Evolutionary conservation across 108 stramenopile species (phyloP).

Genomic region (Cyclotella cryptica): DNA sequence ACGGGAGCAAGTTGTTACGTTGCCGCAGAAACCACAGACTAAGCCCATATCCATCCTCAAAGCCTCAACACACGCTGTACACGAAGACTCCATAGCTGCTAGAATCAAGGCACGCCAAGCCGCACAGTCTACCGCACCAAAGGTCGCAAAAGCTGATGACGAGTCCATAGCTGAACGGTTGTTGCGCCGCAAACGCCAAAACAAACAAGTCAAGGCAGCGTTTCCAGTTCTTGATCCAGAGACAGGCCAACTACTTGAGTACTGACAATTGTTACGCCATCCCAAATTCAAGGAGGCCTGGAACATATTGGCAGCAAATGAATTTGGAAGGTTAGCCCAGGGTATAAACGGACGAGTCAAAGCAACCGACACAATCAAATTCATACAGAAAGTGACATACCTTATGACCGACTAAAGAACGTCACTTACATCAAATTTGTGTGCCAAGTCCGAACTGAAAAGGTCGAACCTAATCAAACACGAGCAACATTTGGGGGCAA

Average conservation of each 20-base stretch:
- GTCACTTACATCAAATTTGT: constrained; percentile 18
- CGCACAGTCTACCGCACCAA: not conserved
- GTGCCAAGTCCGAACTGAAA: not conserved
- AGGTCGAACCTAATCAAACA: not conserved
- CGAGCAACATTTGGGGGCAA: constrained; percentile 29
- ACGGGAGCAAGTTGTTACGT: not conserved
- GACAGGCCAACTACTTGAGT: constrained; percentile 19
- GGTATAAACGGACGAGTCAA: constrained; percentile 7
- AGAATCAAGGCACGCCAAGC: constrained; percentile 7
- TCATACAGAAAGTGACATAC: constrained; percentile 39
- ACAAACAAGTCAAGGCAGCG: not conserved
- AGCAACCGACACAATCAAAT: constrained; percentile 41
- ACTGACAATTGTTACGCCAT: constrained; percentile 4
- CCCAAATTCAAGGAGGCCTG: constrained; percentile 14
- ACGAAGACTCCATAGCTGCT: constrained; percentile 6
- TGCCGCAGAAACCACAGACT: not conserved
- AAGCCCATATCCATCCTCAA: constrained; percentile 14
- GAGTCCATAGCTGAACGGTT: constrained; percentile 12
- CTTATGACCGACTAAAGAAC: constrained; percentile 26
- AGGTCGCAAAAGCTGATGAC: not conserved
- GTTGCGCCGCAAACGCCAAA: not conserved
- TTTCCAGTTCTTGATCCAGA: constrained; percentile 20
- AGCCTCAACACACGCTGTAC: not conserved
- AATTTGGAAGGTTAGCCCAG: constrained; percentile 7
- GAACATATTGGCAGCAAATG: constrained; percentile 3